Conservation (phyloP, 1,284 basidiomycete species). For the Athelia psychrophila region DNA sequence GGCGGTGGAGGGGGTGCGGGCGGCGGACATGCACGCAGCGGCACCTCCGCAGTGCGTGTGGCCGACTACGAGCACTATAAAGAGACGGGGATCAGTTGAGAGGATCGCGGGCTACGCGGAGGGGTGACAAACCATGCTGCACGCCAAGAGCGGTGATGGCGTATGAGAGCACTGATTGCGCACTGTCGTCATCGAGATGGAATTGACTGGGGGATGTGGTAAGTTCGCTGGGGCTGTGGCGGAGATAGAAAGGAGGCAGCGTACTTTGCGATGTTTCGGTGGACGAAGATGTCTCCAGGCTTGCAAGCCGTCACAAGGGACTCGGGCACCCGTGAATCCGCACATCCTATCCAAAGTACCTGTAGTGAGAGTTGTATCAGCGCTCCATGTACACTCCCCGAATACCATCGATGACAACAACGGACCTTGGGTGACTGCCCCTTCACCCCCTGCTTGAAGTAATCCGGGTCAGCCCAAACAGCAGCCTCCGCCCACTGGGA, state of each 20-base stretch:
- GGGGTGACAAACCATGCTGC: constrained; percentile 66
- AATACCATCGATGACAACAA: background rate
- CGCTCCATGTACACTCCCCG: constrained; percentile 16
- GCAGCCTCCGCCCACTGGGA: constrained; percentile 61
- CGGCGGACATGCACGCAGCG: constrained; percentile 54
- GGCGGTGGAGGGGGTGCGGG: constrained; percentile 19
- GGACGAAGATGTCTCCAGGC: constrained; percentile 65
- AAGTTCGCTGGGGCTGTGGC: constrained; percentile 27
- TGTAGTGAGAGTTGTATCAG: background rate
- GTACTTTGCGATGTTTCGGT: constrained; percentile 60
- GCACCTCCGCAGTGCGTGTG: constrained; percentile 84
- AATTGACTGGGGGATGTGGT: constrained; percentile 58
- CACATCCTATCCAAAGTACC: constrained; percentile 52
- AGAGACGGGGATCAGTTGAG: constrained; percentile 22
- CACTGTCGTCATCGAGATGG: constrained; percentile 75
- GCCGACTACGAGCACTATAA: constrained; percentile 74
- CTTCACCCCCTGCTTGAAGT: constrained; percentile 57
- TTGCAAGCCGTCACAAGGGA: constrained; percentile 45
- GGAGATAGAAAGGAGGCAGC: constrained; percentile 39
- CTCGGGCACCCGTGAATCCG: constrained; percentile 60
- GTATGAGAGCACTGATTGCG: constrained; percentile 77
- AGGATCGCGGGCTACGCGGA: constrained; percentile 17
- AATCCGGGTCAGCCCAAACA: constrained; percentile 51
- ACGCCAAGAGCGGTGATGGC: constrained; percentile 80
- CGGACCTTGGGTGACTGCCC: constrained; percentile 73